These are phyloP conservation scores for Colletotrichum sansevieriae DNA, from an alignment of 2,329 filamentous ascomycete genomes.

Conservation along the genomic window DNA sequence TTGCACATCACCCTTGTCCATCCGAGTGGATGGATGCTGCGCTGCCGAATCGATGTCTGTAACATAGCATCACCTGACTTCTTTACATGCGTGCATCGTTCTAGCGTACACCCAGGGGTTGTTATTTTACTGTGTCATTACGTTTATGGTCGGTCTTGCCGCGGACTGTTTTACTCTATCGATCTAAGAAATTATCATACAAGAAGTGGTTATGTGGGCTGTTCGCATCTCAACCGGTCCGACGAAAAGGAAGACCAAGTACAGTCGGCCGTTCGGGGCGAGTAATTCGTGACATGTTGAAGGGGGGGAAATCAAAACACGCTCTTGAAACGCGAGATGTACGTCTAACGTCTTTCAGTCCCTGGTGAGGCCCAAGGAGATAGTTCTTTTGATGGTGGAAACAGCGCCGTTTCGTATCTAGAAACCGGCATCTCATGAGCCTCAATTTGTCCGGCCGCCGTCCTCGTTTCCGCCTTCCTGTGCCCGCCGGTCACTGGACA, in stretches of 20 bases:
- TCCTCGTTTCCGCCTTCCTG: slow-evolving; percentile 20
- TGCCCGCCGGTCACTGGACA: slow-evolving; percentile 10
- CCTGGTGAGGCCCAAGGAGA: too few species aligned
- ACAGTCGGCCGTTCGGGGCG: slow-evolving; percentile 19
- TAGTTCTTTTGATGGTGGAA: background rate
- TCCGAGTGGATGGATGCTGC: too few species aligned
- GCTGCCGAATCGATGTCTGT: too few species aligned
- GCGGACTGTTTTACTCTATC: slow-evolving; percentile 27
- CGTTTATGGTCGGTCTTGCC: slow-evolving; percentile 1
- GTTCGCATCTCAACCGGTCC: slow-evolving; percentile 22
- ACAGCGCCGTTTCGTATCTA: background rate
- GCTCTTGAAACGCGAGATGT: background rate
- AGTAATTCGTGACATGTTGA: slow-evolving; percentile 19
- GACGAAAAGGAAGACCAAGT: slow-evolving; percentile 16
- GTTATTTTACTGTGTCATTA: background rate
- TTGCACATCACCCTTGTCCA: too few species aligned
- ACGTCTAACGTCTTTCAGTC: too few species aligned
- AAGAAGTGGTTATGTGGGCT: slow-evolving; percentile 6
- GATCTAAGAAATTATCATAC: slow-evolving; percentile 28
- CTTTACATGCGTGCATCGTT: too few species aligned
- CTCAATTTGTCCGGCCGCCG: slow-evolving; percentile 18
- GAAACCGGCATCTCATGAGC: background rate
- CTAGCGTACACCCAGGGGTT: too few species aligned
- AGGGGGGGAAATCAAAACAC: background rate
- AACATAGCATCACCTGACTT: too few species aligned